Evolutionary conservation across 2,329 filamentous ascomycete genomes (phyloP), one percentile per base, ranked within the genome.

Genomic region (Monascus ruber): DNA sequence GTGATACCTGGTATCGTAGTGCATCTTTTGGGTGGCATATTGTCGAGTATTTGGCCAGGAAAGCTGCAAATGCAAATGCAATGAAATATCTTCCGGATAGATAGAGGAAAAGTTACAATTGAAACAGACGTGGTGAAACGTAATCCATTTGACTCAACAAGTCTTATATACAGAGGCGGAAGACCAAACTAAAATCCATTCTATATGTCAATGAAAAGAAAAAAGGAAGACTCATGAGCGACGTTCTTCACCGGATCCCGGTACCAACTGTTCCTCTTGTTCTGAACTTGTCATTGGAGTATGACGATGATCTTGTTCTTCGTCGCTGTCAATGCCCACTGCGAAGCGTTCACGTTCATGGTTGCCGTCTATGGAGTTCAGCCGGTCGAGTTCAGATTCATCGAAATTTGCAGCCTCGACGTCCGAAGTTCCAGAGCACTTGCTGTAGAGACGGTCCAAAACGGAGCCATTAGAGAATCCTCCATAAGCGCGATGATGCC

Each of bases 351-450:
- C 64, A 29, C 50, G 52, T 3, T 57, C 51, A 35, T 53, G 37
- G 17, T 17, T 17, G 17, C 17, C 17, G 32, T 50, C 55, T n/a
- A 55, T 51, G 24, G 55, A 53, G 47, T 68, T 62, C 28, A 77
- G 51, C 42, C 75, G 67, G 50, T 79, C 75, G 17, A 80, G 57
- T 52, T 79, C 76, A 2, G 70, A 62, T 52, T 79, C 76, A 43
- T 79, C 75, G 52, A 77, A 79, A 48, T 77, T 74, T 10, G 72
- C 74, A 26, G 74, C 74, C 54, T 80, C 76, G 17, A 81, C 59
- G 54, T 80, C 77, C 26, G 53, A 53, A 36, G 56, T 56, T 39
- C 53, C 53, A 26, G 56, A 58, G 26, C 54, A 54, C 42, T 65
- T 68, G 40, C 60, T 58, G 9, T 66, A 56, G 51, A 74, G 73